Evolutionary conservation across 2,329 filamentous ascomycete genomes (phyloP).

Genomic region (Alternaria dauci): DNA sequence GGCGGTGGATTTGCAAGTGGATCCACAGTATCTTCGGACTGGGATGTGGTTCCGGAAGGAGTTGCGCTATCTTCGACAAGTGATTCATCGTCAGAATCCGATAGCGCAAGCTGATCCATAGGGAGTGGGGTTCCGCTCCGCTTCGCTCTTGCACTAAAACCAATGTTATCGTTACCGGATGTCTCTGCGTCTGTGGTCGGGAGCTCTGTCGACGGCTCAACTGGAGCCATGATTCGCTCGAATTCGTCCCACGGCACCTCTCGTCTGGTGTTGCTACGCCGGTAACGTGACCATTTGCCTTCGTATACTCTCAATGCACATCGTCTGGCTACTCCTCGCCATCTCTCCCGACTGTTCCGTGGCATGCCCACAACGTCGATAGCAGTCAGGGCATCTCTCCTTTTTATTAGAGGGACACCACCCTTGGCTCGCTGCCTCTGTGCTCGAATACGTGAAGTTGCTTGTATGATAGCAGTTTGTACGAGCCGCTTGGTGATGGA

Average conservation of each 20-base stretch:
- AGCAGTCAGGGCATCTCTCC: slow-evolving; percentile 63
- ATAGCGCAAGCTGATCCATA: slow-evolving; percentile 19
- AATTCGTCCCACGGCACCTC: slow-evolving; percentile 55
- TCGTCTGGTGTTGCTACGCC: slow-evolving; percentile 35
- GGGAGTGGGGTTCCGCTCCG: slow-evolving; percentile 43
- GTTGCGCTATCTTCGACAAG: background rate
- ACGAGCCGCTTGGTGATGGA: slow-evolving; percentile 76
- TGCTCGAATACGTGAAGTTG: slow-evolving; percentile 72
- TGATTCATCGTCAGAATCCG: slow-evolving; percentile 21
- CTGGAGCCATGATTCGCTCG: slow-evolving; percentile 39
- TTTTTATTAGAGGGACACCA: slow-evolving; percentile 50
- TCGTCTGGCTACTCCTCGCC: slow-evolving; percentile 61
- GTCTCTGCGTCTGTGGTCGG: slow-evolving; percentile 40
- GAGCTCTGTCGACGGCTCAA: slow-evolving; percentile 32
- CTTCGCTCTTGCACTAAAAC: slow-evolving; percentile 32
- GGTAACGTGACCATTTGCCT: slow-evolving; percentile 18
- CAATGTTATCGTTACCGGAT: slow-evolving; percentile 22
- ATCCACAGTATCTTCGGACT: slow-evolving; percentile 8
- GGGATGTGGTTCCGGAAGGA: background rate
- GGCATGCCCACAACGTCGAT: slow-evolving; percentile 63
- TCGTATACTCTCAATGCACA: slow-evolving; percentile 60
- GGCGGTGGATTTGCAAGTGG: slow-evolving; percentile 11
- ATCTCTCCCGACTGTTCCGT: slow-evolving; percentile 57
- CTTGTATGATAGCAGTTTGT: slow-evolving; percentile 72
- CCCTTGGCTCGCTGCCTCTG: slow-evolving; percentile 43